phyloP scores from a whole-genome alignment of 2,329 filamentous ascomycete genomes.

The Lachnellula arida region DNA sequence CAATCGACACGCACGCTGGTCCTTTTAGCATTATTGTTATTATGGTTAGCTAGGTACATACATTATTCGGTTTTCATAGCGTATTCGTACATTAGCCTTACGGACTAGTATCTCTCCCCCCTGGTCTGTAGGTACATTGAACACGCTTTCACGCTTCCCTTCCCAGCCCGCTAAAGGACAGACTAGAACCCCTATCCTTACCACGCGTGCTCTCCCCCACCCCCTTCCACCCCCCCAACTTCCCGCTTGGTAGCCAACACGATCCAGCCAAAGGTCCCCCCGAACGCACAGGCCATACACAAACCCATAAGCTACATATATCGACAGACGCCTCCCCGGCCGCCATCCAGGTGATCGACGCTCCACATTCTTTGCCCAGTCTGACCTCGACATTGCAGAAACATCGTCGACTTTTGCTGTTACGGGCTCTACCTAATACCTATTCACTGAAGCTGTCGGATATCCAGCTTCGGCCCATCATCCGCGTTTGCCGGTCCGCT shows the following conservation, averaged over 20 bases:
- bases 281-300: slow-evolving; percentile 22
- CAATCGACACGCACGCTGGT: slow-evolving; percentile 1
- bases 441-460: background rate
- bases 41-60: background rate
- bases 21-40: background rate
- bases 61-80: background rate
- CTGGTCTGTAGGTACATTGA: background rate
- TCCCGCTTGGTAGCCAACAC: slow-evolving; percentile 23
- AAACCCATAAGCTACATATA: slow-evolving; percentile 32
- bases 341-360: slow-evolving; percentile 37
- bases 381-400: slow-evolving; percentile 10
- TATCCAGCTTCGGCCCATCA: background rate
- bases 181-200: background rate
- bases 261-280: slow-evolving; percentile 20
- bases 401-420: slow-evolving; percentile 3
- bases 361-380: slow-evolving; percentile 32
- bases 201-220: background rate
- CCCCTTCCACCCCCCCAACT: slow-evolving; percentile 11
- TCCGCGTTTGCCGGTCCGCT: background rate
- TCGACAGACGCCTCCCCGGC: slow-evolving; percentile 32
- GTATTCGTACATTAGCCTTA: background rate
- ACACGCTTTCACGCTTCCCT: slow-evolving; percentile 1
- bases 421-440: background rate
- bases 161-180: background rate
- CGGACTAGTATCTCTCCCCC: background rate